Percentiles rank a stretch among this genome's conserved stretches.
Evolutionary conservation across 805 yeast species (phyloP).

Genomic region (Starmerella kuoi): DNA sequence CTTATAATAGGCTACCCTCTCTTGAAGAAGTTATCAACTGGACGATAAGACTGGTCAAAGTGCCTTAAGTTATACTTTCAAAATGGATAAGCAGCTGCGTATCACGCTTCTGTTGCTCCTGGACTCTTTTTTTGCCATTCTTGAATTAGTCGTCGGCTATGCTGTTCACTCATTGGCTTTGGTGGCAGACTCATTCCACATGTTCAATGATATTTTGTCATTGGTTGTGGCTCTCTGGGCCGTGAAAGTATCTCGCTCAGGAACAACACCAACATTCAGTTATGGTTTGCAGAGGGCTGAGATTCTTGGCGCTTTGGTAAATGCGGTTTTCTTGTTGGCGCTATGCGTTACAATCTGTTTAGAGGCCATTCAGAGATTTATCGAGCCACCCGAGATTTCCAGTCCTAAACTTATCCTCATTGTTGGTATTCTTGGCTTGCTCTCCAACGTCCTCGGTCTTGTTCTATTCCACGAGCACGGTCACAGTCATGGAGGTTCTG

Average conservation of each 20-base stretch:
- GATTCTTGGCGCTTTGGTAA: constrained; percentile 84
- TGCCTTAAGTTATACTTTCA: too few relatives aligned
- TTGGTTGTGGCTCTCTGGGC: constrained; percentile 92
- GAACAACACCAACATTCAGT: constrained; percentile 80
- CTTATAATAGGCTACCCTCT: too few relatives aligned
- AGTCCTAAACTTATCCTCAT: constrained; percentile 71
- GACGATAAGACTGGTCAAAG: too few relatives aligned
- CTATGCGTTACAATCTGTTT: constrained; percentile 82
- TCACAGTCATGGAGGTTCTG: constrained; percentile 38
- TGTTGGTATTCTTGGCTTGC: constrained; percentile 74
- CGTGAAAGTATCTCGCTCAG: constrained; percentile 71
- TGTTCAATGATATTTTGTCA: constrained; percentile 90
- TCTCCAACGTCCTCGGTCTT: constrained; percentile 73
- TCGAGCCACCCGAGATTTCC: constrained; percentile 64
- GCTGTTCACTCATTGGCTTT: constrained; percentile 88
- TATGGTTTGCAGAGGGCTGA: constrained; percentile 99
- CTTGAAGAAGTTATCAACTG: too few relatives aligned
- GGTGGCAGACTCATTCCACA: constrained; percentile 93
- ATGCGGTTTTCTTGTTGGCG: constrained; percentile 86
- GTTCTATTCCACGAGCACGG: constrained; percentile 62
- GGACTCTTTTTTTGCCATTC: constrained; percentile 70
- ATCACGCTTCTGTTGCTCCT: constrained; percentile 58
- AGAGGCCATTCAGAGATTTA: constrained; percentile 83
- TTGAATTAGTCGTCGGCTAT: constrained; percentile 69
- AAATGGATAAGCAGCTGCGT: constrained; percentile 48